phyloP scores from a whole-genome alignment of 495 filamentous ascomycete species.

The Poronia punctata region DNA sequence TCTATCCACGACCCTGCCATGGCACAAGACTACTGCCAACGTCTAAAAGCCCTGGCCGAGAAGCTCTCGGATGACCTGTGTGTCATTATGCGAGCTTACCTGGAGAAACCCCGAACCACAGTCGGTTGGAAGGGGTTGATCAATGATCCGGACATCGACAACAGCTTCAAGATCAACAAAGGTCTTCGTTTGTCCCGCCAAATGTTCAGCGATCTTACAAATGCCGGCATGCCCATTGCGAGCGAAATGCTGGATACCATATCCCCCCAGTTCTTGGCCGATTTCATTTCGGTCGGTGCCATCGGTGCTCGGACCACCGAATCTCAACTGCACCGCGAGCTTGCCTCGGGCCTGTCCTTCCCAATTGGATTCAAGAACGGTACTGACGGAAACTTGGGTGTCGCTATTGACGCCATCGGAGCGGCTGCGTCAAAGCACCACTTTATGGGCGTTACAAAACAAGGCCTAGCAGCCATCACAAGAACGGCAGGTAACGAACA shows the following conservation, averaged over 20 bases:
- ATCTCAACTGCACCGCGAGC: slow-evolving; percentile 88
- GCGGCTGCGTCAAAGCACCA: slow-evolving; percentile 86
- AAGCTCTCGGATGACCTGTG: slow-evolving; percentile 76
- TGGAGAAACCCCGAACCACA: slow-evolving; percentile 98
- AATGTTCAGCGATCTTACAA: slow-evolving; percentile 85
- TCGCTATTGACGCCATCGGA: slow-evolving; percentile 96
- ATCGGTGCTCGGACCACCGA: slow-evolving; percentile 98
- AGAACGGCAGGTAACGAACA: slow-evolving; percentile 89
- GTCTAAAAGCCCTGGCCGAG: slow-evolving; percentile 64
- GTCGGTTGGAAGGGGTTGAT: slow-evolving; percentile 99
- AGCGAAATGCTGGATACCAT: slow-evolving; percentile 98
- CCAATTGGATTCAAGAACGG: slow-evolving; percentile 99
- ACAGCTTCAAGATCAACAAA: slow-evolving; percentile 99
- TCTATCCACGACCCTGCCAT: slow-evolving; percentile 90
- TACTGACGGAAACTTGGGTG: slow-evolving; percentile 85
- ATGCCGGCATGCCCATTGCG: slow-evolving; percentile 83
- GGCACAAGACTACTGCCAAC: slow-evolving; percentile 78
- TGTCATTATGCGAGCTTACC: slow-evolving; percentile 96
- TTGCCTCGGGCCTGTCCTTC: slow-evolving; percentile 95
- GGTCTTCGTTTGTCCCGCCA: slow-evolving; percentile 80
- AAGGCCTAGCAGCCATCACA: slow-evolving; percentile 91
- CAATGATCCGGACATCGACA: slow-evolving; percentile 97
- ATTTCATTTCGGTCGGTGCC: slow-evolving; percentile 89
- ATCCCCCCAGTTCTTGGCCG: slow-evolving; percentile 89
- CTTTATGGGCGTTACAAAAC: slow-evolving; percentile 99